phyloP scores from a whole-genome alignment of 441 rosid species.

The Populus hybrid region DNA sequence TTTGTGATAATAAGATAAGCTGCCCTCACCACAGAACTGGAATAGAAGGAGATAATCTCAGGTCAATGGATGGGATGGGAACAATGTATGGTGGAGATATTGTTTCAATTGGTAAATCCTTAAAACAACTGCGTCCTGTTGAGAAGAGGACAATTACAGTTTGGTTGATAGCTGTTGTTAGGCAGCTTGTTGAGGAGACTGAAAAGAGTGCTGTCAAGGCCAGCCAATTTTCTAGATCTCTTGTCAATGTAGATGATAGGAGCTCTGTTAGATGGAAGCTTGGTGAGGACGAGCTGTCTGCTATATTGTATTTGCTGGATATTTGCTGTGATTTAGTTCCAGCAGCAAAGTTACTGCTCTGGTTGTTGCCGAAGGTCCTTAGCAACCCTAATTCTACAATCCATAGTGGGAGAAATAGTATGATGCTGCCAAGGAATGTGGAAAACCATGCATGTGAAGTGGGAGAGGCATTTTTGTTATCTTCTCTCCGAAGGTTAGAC shows the following conservation, averaged over 20 bases:
- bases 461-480: conserved; percentile 78
- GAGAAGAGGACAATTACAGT: no score
- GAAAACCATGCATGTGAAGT: conserved; percentile 78
- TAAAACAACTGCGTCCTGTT: no score
- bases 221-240: conserved; percentile 60
- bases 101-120: no score
- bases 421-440: conserved; percentile 54
- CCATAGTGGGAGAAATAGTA: conserved; percentile 71
- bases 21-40: no score
- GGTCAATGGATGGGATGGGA: no score
- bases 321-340: conserved; percentile 72
- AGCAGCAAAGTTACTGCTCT: conserved; percentile 75
- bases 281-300: conserved; percentile 88
- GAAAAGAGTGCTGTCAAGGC: conserved; percentile 59
- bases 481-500: conserved; percentile 80
- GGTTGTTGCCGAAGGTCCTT: conserved; percentile 85
- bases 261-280: conserved; percentile 75
- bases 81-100: no score
- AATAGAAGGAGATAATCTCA: no score
- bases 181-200: conserved; percentile 81
- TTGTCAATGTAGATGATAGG: conserved; percentile 63
- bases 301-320: conserved; percentile 78
- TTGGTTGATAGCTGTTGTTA: no score
- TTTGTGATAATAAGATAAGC: no score
- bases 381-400: conserved; percentile 57